Percentiles rank a stretch among this genome's conserved stretches.
Conservation (phyloP, 345 rosid genomes). For the Brassica rapa region DNA sequence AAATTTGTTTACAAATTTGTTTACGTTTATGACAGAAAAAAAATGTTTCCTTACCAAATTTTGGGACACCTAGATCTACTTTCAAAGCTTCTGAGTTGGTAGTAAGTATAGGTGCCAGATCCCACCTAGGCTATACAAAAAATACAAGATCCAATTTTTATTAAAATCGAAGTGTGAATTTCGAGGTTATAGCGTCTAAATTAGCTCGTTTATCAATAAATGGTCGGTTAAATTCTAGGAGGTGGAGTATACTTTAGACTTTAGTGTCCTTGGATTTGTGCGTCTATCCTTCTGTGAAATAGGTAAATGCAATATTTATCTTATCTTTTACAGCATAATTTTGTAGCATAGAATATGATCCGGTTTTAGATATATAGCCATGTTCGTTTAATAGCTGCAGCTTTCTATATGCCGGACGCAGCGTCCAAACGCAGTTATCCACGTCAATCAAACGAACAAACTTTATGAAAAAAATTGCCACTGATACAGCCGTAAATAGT, state of each 20-base stretch:
- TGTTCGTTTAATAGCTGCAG: no score
- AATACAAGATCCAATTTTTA: slow-evolving; percentile 10
- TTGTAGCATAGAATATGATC: background rate
- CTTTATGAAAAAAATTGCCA: no score
- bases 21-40: no score
- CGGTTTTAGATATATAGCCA: no score
- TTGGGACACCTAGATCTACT: slow-evolving; percentile 12
- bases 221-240: slow-evolving; percentile 14
- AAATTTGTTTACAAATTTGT: no score
- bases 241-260: background rate
- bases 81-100: slow-evolving; percentile 4
- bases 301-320: background rate
- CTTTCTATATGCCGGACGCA: no score
- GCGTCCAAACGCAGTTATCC: no score
- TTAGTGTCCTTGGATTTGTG: background rate
- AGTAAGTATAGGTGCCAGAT: slow-evolving; percentile 15
- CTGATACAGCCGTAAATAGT: no score
- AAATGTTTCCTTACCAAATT: slow-evolving; percentile 4
- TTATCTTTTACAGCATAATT: background rate
- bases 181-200: slow-evolving; percentile 2
- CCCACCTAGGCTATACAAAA: slow-evolving; percentile 23
- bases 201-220: background rate
- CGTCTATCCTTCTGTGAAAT: background rate
- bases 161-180: background rate
- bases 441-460: no score